phyloP scores from a whole-genome alignment of 176 grass and related monocot genomes.

The sorghum (Sorghum bicolor) region Sorghum_bicolor_NCBIv3 NC_012873.2:63674001-63674500 shows the following conservation, averaged over 20 bases:
- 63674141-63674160: background rate
- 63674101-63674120: background rate
- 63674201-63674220: background rate
- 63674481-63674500: slow-evolving; percentile 5
- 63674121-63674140: background rate
- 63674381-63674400: background rate
- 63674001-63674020: too few species aligned
- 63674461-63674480: slow-evolving; percentile 27
- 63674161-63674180: background rate
- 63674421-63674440: background rate
- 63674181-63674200: background rate
- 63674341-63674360: background rate
- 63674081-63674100: background rate
- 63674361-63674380: background rate
- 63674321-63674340: background rate
- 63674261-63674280: background rate
- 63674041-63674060: background rate
- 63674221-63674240: background rate
- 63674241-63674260: background rate
- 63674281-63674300: background rate
- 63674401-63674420: background rate
- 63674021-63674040: too few species aligned
- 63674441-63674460: slow-evolving; percentile 18
- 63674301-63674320: background rate
- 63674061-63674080: background rate